A percentile compares a stretch with the other conserved stretches of the same genome.
These are phyloP conservation scores for Pythium coloratum DNA, from an alignment of 352 stramenopile species.

Conservation along the genomic window DNA sequence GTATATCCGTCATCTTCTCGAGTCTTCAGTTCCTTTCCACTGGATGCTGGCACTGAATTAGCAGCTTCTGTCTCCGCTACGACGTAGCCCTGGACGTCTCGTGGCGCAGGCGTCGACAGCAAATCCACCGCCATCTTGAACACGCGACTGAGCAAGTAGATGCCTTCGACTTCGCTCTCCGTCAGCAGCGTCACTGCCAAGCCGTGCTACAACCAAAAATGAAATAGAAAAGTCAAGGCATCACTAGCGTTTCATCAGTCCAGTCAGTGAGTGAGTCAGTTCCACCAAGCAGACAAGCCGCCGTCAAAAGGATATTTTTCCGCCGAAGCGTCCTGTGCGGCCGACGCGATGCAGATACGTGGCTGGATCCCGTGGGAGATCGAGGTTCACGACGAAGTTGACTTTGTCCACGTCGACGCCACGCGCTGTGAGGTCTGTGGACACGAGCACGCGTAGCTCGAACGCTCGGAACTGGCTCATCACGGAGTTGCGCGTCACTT, in stretches of 20 bases:
- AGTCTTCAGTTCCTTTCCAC: not conserved
- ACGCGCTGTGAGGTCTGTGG: conserved; percentile 72
- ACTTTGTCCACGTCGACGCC: conserved; percentile 79
- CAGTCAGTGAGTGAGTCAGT: not conserved
- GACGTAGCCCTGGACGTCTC: conserved; percentile 48
- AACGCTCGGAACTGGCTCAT: conserved; percentile 64
- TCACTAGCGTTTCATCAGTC: conserved; percentile 7
- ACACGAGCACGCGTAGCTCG: conserved; percentile 63
- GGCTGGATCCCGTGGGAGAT: conserved; percentile 66
- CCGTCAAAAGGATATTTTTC: conserved; percentile 55
- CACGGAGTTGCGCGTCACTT: conserved; percentile 53
- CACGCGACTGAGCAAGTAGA: conserved; percentile 58
- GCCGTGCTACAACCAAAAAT: conserved; percentile 32
- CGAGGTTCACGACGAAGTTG: conserved; percentile 81
- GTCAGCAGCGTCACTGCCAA: conserved; percentile 70
- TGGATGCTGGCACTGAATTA: conserved; percentile 12
- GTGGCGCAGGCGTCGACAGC: conserved; percentile 44
- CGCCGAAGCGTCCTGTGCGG: conserved; percentile 71
- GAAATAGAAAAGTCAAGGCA: conserved; percentile 8
- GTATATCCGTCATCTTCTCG: not conserved
- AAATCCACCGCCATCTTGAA: conserved; percentile 70
- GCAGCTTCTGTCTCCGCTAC: conserved; percentile 15
- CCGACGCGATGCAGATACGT: conserved; percentile 82
- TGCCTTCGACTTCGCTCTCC: conserved; percentile 44
- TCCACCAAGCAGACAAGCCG: not conserved